These are phyloP conservation scores for Saururus chinensis DNA, from an alignment of 164 flowering plant genomes.

Conservation along the genomic window DNA sequence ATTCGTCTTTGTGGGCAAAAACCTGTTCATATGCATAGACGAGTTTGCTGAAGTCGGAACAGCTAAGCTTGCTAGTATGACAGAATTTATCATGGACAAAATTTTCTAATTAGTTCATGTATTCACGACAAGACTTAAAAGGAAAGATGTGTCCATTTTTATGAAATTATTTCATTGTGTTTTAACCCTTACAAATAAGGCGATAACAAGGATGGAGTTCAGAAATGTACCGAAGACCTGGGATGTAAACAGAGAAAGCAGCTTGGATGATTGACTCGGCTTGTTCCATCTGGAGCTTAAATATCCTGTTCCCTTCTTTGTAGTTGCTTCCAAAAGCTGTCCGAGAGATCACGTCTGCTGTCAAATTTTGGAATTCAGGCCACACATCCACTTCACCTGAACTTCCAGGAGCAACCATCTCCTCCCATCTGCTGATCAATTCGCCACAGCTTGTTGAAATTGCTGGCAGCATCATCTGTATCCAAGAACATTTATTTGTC, in stretches of 20 bases:
- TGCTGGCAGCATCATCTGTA: constrained; percentile 19
- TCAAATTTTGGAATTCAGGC: constrained; percentile 11
- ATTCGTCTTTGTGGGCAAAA: constrained; percentile 23
- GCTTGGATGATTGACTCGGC: constrained; percentile 6
- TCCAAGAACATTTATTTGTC: background rate
- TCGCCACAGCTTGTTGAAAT: constrained; percentile 9
- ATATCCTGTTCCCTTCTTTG: constrained; percentile 15
- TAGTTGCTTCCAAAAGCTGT: constrained; percentile 19
- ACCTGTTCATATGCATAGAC: constrained; percentile 10
- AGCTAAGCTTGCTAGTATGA: too few species aligned
- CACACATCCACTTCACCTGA: constrained; percentile 15
- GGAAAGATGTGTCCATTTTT: background rate
- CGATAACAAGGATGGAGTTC: background rate
- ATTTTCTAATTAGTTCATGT: too few species aligned
- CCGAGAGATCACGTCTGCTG: constrained; percentile 11
- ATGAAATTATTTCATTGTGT: too few species aligned
- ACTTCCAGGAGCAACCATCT: constrained; percentile 4
- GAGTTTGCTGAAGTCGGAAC: background rate
- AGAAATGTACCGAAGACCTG: constrained; percentile 24
- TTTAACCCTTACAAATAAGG: background rate
- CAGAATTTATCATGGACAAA: background rate
- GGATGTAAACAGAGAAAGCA: constrained; percentile 12
- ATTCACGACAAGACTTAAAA: background rate
- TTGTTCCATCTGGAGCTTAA: constrained; percentile 19
- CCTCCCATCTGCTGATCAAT: constrained; percentile 14